Evolutionary conservation across 2,329 filamentous ascomycete species (phyloP), one percentile per base, ranked within the genome.

Genomic region (Pestalotiopsis sp.): DNA sequence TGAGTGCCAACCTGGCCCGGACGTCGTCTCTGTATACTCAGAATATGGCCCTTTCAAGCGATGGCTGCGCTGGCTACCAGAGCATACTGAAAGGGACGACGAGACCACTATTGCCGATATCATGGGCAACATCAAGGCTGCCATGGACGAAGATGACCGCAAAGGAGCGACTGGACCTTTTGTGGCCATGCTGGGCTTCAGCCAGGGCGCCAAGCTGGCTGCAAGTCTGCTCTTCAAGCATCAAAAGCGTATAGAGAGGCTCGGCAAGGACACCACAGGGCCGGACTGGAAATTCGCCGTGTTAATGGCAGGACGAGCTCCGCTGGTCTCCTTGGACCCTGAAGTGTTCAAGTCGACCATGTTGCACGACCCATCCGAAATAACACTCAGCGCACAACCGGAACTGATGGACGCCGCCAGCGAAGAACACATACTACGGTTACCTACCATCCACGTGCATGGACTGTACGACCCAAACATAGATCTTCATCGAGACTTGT

Each of bases 381-480:
- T 76, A 55, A 74, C 77, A 13, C 79, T 88, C 30, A 79, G 77
- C 26, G 83, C 84, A 57, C 81, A 82, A 24, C 82, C 81, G 58
- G 75, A 78, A 56, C 68, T 76, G n/a, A 74, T 73, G 72, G 81
- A 84, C 30, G 80, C 83, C 14, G 71, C 72, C 26, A 74, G 73
- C 3, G 77, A 71, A 44, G 81, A 82, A n/a, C 82, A 85, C 72
- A 70, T 87, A 26, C 74, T 91, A 67, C 79, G 75, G 35, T 72
- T 89, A 60, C 89, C 89, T 38, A 91, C 90, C 0, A 76, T 92
- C 4, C 91, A 93, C 79, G 88, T 92, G 1, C 90, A 92, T 78
- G 91, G 91, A 0, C 71, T 89, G 69, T 80, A 81, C 20, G 89
- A 91, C 77, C 81, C 85, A 0, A 89, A 88, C 0, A 73, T 94